These are phyloP conservation scores for Trapa bicornis DNA, from an alignment of 345 rosid species.

Conservation along the genomic window DNA sequence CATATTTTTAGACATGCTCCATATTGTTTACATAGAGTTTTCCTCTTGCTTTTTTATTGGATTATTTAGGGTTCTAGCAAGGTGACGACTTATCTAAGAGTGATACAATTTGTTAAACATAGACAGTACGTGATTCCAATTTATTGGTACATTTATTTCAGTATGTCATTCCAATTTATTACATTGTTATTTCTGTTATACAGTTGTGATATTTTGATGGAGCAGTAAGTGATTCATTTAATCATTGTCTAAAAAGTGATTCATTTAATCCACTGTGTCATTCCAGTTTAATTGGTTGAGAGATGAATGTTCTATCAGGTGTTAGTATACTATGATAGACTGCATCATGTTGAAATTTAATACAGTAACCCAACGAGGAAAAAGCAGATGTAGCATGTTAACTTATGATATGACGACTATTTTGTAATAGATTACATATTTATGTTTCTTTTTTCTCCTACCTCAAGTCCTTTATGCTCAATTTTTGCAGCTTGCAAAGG, in stretches of 20 bases:
- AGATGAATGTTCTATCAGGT: not conserved
- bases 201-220: not conserved
- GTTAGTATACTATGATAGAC: not conserved
- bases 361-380: not conserved
- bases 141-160: no score
- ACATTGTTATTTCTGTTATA: no score
- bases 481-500: conserved; percentile 63
- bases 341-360: not conserved
- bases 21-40: not conserved
- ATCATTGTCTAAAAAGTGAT: no score
- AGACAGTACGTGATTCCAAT: no score
- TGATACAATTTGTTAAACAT: not conserved
- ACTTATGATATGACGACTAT: not conserved
- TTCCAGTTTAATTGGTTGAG: not conserved
- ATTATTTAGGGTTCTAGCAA: not conserved
- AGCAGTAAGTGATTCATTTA: not conserved
- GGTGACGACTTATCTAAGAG: not conserved
- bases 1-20: not conserved
- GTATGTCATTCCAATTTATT: no score
- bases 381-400: not conserved
- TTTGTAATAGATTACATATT: not conserved
- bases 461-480: not conserved
- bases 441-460: not conserved
- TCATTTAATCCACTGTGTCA: not conserved
- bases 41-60: not conserved